Conservation (phyloP, 345 rosid genomes). For the Arabis hirsuta region DNA sequence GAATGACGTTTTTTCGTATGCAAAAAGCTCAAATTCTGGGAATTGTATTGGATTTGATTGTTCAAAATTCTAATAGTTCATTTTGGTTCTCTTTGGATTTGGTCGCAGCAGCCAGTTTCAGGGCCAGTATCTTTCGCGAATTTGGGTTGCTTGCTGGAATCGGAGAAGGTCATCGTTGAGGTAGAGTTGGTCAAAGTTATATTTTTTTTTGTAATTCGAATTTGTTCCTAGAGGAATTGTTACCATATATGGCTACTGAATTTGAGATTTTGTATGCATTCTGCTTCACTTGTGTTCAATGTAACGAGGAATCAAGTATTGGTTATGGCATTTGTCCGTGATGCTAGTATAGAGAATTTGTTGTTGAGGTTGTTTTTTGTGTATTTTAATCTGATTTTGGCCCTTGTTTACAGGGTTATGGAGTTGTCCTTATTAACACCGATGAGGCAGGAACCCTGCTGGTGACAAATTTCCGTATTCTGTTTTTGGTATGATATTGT, state of each 20-base stretch:
- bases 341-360: neutral
- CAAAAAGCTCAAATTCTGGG: constrained; percentile 4
- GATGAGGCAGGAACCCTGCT: constrained; percentile 89
- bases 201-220: neutral
- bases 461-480: constrained; percentile 92
- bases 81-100: constrained; percentile 16
- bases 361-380: neutral
- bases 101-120: constrained; percentile 58
- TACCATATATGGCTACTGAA: neutral
- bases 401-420: constrained; percentile 62
- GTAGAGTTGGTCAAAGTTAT: constrained; percentile 42
- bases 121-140: constrained; percentile 55
- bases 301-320: neutral
- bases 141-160: constrained; percentile 77
- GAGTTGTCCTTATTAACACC: constrained; percentile 89
- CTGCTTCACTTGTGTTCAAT: neutral
- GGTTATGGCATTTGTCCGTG: constrained; percentile 15
- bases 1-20: constrained; percentile 12
- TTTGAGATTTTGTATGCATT: constrained; percentile 20
- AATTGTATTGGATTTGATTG: constrained; percentile 8
- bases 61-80: neutral
- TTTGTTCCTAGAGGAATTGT: neutral
- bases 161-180: constrained; percentile 70
- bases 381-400: constrained; percentile 10
- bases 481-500: constrained; percentile 74